Base-by-base conservation (phyloP, 441 rosid species). In the Cnidoscolus chayamansa region DNA sequence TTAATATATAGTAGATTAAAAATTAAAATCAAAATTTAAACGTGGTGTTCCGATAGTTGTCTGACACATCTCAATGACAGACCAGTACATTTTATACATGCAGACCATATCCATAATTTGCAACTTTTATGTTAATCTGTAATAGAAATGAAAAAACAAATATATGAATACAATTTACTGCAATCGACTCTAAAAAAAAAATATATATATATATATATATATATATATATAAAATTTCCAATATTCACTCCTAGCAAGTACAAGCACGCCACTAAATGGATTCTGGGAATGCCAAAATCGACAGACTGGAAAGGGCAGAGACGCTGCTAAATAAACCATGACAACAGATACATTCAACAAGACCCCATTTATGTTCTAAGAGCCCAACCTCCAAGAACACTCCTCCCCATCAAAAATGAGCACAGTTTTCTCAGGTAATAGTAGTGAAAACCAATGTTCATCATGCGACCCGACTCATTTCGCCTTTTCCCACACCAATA, bases 251-350 rank as follows among this genome's bases (percentile, higher is more conserved):
- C 70, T 70, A 54, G 4, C 30, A 60, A 71, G 63, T 64, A 67
- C 55, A 63, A 8, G 63, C 75, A 59, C 10, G 54, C 50, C 49
- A 19, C 67, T 51, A 56, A 13, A 67, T 43, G 65, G 71, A 50
- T 71, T 63, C 72, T 63, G 73, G 63, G 66, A 79, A 75, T 63
- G 71, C 76, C 78, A 80, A 75, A 77, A 80, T 59, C 74, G 31
- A 72, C 59, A 25, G 1, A 49, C 37, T 31, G 25, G 53, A 62
- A 67, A 35, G 49, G 53, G 71, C 65, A 70, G 64, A 70, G 68
- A 53, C 65, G 15, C 72, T 7, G 55, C 68, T 31, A 61, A 13
- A 72, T 56, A 68, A 40, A 70, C 59, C 10, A 43, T 15, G 69
- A 66, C 56, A 45, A 55, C 51, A 54, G 25, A 55, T 35, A 67